These are phyloP conservation scores for Lunularia cruciata DNA, from an alignment of 225 moss, liverwort and hornwort genomes.

Conservation along the genomic window DNA sequence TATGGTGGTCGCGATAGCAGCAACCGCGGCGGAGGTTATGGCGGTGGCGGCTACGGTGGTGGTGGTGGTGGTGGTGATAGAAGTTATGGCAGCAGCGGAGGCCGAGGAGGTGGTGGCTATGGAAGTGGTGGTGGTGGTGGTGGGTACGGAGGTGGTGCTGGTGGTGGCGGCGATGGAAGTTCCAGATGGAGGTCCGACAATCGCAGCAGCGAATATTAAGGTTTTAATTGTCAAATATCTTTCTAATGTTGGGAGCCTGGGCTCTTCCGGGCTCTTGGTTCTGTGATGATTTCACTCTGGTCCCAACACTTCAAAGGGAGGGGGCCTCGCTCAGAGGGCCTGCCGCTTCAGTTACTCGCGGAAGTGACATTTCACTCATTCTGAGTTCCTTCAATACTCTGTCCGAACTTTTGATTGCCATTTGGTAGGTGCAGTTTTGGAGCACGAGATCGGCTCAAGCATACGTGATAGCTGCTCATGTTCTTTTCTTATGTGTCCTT, in stretches of 20 bases:
- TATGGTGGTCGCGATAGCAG: not conserved
- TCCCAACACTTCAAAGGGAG: conserved; percentile 8
- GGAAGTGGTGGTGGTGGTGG: conserved; percentile 5
- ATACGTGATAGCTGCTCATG: conserved; percentile 13
- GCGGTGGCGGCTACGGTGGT: not conserved
- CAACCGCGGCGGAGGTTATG: not conserved
- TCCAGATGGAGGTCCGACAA: conserved; percentile 10
- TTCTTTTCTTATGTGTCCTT: conserved; percentile 14
- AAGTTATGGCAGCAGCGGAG: conserved; percentile 14
- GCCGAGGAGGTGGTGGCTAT: conserved; percentile 26
- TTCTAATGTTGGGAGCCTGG: conserved; percentile 13
- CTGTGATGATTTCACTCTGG: conserved; percentile 16
- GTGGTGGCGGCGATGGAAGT: conserved; percentile 7
- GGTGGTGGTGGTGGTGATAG: conserved; percentile 19
- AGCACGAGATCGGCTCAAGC: conserved; percentile 19
- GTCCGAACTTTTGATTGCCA: not conserved
- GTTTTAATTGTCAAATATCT: not conserved
- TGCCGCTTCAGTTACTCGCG: not conserved
- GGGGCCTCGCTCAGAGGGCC: not conserved
- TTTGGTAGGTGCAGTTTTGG: conserved; percentile 23
- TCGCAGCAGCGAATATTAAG: not conserved
- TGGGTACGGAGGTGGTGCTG: conserved; percentile 7
- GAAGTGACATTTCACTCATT: not conserved
- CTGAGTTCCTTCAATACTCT: not conserved
- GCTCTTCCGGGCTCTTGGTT: conserved; percentile 5